Evolutionary conservation across 1,284 basidiomycete genomes (phyloP).

Genomic region (Wolfiporia cocos): DNA sequence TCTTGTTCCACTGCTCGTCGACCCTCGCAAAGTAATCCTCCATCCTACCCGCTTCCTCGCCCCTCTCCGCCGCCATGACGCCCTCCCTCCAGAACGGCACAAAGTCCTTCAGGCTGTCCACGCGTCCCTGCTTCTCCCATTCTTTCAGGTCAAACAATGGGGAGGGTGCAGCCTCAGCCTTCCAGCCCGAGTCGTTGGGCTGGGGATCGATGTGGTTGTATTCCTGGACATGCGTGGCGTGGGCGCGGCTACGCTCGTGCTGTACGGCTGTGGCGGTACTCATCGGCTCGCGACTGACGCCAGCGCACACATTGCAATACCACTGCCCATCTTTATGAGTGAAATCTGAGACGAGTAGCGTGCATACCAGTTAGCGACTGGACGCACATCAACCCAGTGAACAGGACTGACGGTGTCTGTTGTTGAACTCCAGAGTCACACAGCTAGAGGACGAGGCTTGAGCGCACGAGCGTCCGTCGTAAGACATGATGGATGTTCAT

Average conservation of each 20-base stretch:
- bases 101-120: constrained; percentile 29
- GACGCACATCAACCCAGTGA: too few species aligned
- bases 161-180: constrained; percentile 11
- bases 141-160: constrained; percentile 25
- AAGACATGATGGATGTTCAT: too few species aligned
- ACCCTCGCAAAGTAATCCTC: constrained; percentile 44
- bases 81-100: constrained; percentile 51
- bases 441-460: too few species aligned
- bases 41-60: constrained; percentile 39
- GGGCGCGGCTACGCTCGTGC: constrained; percentile 13
- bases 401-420: too few species aligned
- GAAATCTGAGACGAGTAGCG: constrained; percentile 19
- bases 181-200: constrained; percentile 1
- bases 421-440: too few species aligned
- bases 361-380: too few species aligned
- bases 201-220: neutral
- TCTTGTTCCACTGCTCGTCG: constrained; percentile 13
- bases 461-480: too few species aligned
- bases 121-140: constrained; percentile 45
- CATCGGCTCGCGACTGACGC: constrained; percentile 13
- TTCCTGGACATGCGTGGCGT: constrained; percentile 11
- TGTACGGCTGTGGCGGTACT: constrained; percentile 8
- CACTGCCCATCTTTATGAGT: constrained; percentile 7
- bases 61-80: constrained; percentile 44
- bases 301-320: constrained; percentile 15